Base-by-base conservation (phyloP, 257 asterid species). In the Plantago elongata region DNA sequence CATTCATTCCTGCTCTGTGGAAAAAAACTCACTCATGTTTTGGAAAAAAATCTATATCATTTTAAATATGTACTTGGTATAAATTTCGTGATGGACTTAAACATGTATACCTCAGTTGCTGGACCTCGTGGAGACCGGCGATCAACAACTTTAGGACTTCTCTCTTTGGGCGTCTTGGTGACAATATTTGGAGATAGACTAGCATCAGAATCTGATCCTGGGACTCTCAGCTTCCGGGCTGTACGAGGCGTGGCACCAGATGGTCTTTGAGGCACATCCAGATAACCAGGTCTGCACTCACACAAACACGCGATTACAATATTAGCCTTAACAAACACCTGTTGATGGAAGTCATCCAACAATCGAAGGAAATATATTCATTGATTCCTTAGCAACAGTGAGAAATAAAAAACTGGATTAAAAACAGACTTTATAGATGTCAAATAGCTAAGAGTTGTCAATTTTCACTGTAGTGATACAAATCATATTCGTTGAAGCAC, bases 111-210 rank as follows among this genome's bases (percentile, higher is more conserved):
- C 98, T 85, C 89, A 60, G 59, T 46, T 37, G 78, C 84, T 29
- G 91, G 91, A 61, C 86, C 83, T 75, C 83, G 71, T 13, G 92
- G 92, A 54, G 94, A 83, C 2, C 81, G 77, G 11, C 82, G 91
- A 46, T 73, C 84, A 56, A 74, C 83, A 62, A 81, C 83, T 68
- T 79, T 85, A 2, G 94, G 85, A 75, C 86, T 83, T 75, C 79
- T 83, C 13, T 79, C 81, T 72, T 86, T 90, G 3, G 86, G 79
- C 38, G 81, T 81, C 67, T 73, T 78, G 77, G 74, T 76, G 8
- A 64, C 69, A n/a, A 69, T 64, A 72, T 75, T 82, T 9, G 94
- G 90, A 60, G 91, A 77, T 17, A 84, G 60, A 64, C 68, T 70
- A 17, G 80, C 61, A 67, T 87, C 81, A 45, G 79, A 66, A 40